Conservation (phyloP, 805 yeast species). For the Naumovozyma baii region DNA sequence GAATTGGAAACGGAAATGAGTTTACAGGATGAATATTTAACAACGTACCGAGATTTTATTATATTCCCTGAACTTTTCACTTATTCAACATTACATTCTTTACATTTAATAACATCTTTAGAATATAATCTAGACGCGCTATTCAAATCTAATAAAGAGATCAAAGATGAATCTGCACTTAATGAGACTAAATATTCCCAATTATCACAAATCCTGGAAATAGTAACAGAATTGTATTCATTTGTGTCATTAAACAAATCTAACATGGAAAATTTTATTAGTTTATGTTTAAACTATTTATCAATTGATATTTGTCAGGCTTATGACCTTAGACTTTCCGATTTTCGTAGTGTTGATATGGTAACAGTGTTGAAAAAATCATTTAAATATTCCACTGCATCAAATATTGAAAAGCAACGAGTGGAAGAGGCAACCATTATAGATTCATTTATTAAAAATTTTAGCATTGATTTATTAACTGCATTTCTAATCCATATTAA, state of each 20-base stretch:
- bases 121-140: not conserved
- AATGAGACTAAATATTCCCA: slow-evolving; percentile 4
- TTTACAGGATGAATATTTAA: slow-evolving; percentile 26
- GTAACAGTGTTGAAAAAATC: not conserved
- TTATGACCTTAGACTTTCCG: slow-evolving; percentile 18
- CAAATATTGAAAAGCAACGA: too few species aligned
- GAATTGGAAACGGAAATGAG: slow-evolving; percentile 13
- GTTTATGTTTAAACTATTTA: slow-evolving; percentile 18
- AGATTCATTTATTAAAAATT: slow-evolving; percentile 2
- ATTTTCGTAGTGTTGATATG: slow-evolving; percentile 7
- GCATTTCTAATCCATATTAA: slow-evolving; percentile 1
- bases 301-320: slow-evolving; percentile 4
- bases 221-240: slow-evolving; percentile 5
- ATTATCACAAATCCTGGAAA: slow-evolving; percentile 7
- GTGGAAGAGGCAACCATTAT: slow-evolving; percentile 11
- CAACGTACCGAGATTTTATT: slow-evolving; percentile 26
- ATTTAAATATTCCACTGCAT: too few species aligned
- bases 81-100: slow-evolving; percentile 7
- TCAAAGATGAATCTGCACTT: not conserved
- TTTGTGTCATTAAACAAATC: slow-evolving; percentile 8
- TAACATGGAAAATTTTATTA: slow-evolving; percentile 15
- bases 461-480: slow-evolving; percentile 9
- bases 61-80: slow-evolving; percentile 29
- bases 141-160: not conserved
- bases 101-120: slow-evolving; percentile 1